Conservation (phyloP, 768 basidiomycete species). For the Neoboletus brunneissimus region DNA sequence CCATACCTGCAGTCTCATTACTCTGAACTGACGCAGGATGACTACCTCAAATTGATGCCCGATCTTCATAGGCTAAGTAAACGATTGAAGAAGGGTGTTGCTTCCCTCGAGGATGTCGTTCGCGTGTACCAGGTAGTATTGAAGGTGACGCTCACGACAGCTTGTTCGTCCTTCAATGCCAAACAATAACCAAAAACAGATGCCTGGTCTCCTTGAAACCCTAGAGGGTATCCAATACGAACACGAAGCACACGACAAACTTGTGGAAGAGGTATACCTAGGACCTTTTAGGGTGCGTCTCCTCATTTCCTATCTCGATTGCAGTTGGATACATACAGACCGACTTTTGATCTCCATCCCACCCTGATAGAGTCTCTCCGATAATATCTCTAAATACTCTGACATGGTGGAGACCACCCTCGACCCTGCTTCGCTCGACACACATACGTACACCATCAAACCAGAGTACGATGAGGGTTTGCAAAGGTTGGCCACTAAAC, state of each 20-base stretch:
- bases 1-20: not conserved
- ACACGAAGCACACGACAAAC: constrained; percentile 44
- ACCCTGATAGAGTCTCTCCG: constrained; percentile 53
- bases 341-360: not conserved
- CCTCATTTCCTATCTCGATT: not conserved
- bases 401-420: constrained; percentile 97
- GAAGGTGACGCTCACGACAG: constrained; percentile 46
- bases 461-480: constrained; percentile 84
- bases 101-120: constrained; percentile 91
- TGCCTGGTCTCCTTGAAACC: constrained; percentile 70
- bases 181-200: constrained; percentile 37
- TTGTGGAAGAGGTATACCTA: constrained; percentile 71
- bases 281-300: constrained; percentile 52
- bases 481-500: constrained; percentile 60
- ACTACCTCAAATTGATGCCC: constrained; percentile 87
- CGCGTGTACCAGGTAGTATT: constrained; percentile 91
- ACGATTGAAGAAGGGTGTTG: constrained; percentile 80
- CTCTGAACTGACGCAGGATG: constrained; percentile 52
- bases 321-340: not conserved
- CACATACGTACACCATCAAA: constrained; percentile 88
- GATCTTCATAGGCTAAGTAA: constrained; percentile 92
- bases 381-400: constrained; percentile 69
- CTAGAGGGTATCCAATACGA: constrained; percentile 51
- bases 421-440: constrained; percentile 81
- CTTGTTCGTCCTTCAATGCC: not conserved